These are phyloP conservation scores for Talaromyces nanjingensis DNA, from an alignment of 495 filamentous ascomycete species.

Conservation along the genomic window DNA sequence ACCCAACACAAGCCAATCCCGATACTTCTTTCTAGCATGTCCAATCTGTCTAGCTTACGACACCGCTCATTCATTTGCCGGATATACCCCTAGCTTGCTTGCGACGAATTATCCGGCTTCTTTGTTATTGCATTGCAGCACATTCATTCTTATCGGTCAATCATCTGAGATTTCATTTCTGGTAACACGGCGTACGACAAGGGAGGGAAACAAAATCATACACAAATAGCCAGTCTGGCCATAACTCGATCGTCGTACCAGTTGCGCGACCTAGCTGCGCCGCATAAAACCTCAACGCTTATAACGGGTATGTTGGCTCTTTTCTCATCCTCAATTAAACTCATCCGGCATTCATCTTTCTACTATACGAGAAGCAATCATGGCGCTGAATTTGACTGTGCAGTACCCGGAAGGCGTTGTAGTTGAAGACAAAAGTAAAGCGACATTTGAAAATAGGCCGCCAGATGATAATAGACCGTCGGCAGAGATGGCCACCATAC, in stretches of 20 bases:
- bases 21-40: background rate
- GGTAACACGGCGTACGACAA: background rate
- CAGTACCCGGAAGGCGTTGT: background rate
- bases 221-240: background rate
- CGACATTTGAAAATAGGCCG: background rate
- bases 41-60: background rate
- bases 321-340: background rate
- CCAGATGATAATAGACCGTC: background rate
- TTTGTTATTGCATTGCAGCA: background rate
- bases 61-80: background rate
- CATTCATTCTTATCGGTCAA: background rate
- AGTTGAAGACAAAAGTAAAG: background rate
- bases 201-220: background rate
- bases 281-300: background rate
- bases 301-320: background rate
- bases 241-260: background rate
- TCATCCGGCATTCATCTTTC: background rate
- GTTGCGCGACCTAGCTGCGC: background rate
- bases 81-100: background rate
- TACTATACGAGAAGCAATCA: background rate
- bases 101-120: background rate
- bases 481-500: conserved; percentile 39
- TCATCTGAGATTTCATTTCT: background rate
- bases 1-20: background rate
- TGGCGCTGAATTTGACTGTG: background rate